Base-by-base conservation (phyloP, 441 rosid genomes). In the Kokia cookei region DNA sequence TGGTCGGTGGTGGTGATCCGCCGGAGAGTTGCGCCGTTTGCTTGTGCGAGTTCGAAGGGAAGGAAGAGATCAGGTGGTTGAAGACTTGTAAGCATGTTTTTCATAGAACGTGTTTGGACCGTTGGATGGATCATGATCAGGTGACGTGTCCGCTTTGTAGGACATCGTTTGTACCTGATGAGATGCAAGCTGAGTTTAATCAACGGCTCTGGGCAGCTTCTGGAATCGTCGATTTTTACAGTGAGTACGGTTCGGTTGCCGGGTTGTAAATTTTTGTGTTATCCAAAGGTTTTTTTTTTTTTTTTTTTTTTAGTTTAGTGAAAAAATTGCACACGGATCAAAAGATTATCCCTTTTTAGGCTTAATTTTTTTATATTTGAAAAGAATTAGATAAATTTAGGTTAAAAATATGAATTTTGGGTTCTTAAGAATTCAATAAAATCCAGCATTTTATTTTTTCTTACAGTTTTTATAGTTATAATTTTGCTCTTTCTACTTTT, bases 111-210 rank as follows among this genome's bases (percentile, higher is more conserved):
- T 94, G 97, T 79, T 64, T 94, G 73, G 98, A 92, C 90, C 90
- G 92, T 75, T 94, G 97, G 98, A 90, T 94, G 88, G 91, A 88
- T 72, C 91, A 89, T 35, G 88, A 85, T 59, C 80, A 88, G 81
- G 76, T 81, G 76, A 92, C 94, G 6, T 94, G 98, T 75, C 98
- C 97, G 35, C 89, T 92, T 12, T 92, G 98, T 68, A 86, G 98
- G 80, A 89, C 91, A 6, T 80, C 85, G 8, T 85, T 94, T 58
- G 82, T 92, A 62, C 96, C 97, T 13, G 90, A 88, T 74, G 93
- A 86, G 77, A 72, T 85, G 88, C 91, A 76, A 76, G 91, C 82
- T 47, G 89, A 84, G 84, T 85, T 84, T 40, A 81, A 87, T 82
- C 86, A 82, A 74, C 88, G 93, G 81, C 78, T 84, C 59, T 83